Evolutionary conservation across 2,329 filamentous ascomycete genomes (phyloP).

Genomic region (Sporothrix humicola): DNA sequence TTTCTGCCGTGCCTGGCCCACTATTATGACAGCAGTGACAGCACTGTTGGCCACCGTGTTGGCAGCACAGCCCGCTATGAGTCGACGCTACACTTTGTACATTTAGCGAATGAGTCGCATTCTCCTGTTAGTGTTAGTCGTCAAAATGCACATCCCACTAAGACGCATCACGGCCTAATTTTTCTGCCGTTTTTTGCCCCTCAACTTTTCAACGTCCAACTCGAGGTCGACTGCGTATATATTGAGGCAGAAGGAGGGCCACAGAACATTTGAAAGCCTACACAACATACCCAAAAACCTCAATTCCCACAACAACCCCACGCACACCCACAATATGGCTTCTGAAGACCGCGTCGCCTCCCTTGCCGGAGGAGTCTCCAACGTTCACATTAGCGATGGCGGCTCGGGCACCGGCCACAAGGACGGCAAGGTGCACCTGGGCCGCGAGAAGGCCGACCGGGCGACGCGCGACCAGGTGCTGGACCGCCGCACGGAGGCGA

Average conservation of each 20-base stretch:
- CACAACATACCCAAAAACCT: neutral
- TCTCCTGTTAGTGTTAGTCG: neutral
- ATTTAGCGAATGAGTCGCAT: no score
- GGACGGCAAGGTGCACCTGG: constrained; percentile 26
- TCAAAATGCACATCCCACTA: constrained; percentile 7
- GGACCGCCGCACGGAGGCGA: constrained; percentile 92
- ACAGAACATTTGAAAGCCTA: neutral
- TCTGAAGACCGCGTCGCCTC: constrained; percentile 30
- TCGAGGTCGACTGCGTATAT: neutral
- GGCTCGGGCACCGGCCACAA: constrained; percentile 34
- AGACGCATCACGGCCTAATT: constrained; percentile 26
- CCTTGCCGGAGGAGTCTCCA: constrained; percentile 32
- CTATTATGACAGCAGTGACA: neutral
- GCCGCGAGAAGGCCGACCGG: constrained; percentile 80
- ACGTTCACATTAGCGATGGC: constrained; percentile 36
- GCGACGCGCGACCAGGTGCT: constrained; percentile 95
- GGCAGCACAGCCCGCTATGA: neutral
- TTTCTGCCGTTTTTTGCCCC: constrained; percentile 22
- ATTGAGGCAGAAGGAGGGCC: neutral
- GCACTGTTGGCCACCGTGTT: no score
- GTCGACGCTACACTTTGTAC: neutral
- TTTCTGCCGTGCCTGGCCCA: constrained; percentile 10
- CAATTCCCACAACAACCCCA: neutral
- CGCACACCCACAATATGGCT: constrained; percentile 28
- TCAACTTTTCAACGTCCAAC: neutral